A percentile compares a stretch with the other conserved stretches of the same genome.
Conservation (phyloP, 2,329 filamentous ascomycete genomes). For the Sporothrix inflata region DNA sequence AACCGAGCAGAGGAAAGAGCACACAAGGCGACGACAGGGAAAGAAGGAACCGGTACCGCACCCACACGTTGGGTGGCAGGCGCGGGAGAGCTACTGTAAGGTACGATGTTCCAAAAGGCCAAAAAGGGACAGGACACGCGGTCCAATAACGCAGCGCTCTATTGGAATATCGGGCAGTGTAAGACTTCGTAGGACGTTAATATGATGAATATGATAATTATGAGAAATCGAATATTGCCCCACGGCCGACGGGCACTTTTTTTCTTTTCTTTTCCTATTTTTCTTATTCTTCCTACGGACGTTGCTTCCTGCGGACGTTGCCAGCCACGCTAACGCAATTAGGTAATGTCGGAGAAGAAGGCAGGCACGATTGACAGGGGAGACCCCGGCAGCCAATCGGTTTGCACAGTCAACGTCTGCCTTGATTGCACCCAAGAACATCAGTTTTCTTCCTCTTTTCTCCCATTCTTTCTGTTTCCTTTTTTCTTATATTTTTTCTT, state of each 20-base stretch:
- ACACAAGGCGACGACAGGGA: background rate
- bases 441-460: background rate
- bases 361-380: background rate
- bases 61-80: background rate
- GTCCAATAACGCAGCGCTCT: constrained; percentile 9
- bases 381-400: background rate
- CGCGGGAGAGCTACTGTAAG: constrained; percentile 21
- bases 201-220: constrained; percentile 1
- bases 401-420: constrained; percentile 8
- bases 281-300: background rate
- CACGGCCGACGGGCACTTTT: background rate
- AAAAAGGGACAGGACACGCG: background rate
- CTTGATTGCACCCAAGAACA: no score
- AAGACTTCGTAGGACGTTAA: background rate
- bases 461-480: background rate
- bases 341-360: constrained; percentile 10
- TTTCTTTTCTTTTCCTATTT: background rate
- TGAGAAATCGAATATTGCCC: background rate
- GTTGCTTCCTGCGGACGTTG: background rate
- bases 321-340: constrained; percentile 19
- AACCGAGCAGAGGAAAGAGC: background rate
- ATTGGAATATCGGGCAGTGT: background rate
- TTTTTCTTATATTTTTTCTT: background rate
- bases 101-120: background rate
- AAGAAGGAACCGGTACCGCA: background rate